These are phyloP conservation scores for Garcia nutans DNA, from an alignment of 345 rosid species.

Conservation along the genomic window DNA sequence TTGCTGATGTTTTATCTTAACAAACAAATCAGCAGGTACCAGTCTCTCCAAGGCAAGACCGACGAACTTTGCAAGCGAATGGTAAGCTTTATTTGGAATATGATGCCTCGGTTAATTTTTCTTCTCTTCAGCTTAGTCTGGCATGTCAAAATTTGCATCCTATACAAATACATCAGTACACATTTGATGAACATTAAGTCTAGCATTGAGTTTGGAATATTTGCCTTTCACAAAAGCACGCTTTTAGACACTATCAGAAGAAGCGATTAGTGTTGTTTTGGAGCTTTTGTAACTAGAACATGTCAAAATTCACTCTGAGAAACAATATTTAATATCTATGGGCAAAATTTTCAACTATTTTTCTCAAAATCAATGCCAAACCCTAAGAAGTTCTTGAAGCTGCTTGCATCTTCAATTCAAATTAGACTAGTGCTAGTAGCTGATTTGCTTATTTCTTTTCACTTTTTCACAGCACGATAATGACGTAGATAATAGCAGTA, in stretches of 20 bases:
- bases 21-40: conserved; percentile 77
- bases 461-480: conserved; percentile 53
- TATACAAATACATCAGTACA: not conserved
- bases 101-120: not conserved
- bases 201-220: too few relatives aligned
- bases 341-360: too few relatives aligned
- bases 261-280: too few relatives aligned
- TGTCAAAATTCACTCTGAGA: too few relatives aligned
- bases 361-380: not conserved
- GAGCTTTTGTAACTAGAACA: too few relatives aligned
- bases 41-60: conserved; percentile 79
- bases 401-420: too few relatives aligned
- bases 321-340: too few relatives aligned
- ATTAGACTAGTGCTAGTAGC: not conserved
- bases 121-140: not conserved
- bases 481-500: conserved; percentile 27
- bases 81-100: conserved; percentile 42
- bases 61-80: conserved; percentile 86
- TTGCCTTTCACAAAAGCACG: too few relatives aligned
- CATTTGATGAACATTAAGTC: not conserved
- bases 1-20: conserved; percentile 58
- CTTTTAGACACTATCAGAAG: too few relatives aligned
- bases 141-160: not conserved
- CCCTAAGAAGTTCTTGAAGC: not conserved
- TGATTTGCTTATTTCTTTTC: conserved; percentile 1